Base-by-base conservation (phyloP, 805 yeast species). In the Pichia sporocuriosa region DNA sequence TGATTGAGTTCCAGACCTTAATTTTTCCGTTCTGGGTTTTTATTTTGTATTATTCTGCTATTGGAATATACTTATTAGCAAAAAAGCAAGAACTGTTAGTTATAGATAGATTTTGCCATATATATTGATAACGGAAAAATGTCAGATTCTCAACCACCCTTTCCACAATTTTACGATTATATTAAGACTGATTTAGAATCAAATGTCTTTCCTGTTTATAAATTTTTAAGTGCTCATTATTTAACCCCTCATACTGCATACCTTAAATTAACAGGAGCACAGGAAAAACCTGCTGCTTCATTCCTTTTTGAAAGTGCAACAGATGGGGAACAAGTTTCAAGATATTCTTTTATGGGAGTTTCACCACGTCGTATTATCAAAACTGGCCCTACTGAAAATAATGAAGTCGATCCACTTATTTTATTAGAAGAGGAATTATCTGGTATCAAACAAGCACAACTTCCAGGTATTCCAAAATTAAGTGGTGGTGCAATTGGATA, bases 401-500 rank as follows among this genome's bases (percentile, higher is more conserved):
- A 70, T 17, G 84, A 83, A 50, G 77, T 77, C 21, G 98, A 93
- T 62, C 98, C 98, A 1, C 69, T 93, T 46, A 60, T 65, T 3
- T 56, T 83, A 4, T 69, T 93, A 48, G 96, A 93, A 58, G 50
- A 74, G 33, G 96, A 90, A 58, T 69, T 93, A 66, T 62, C 67
- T 9, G 62, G 69, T 31, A 75, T 73, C 55, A 74, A 69, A 42
- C 87, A 85, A 55, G 86, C 89, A 2, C 79, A 75, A 52, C 66
- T 86, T 38, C 94, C 95, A 0, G 94, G 95, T 32, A 67, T 89
- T 37, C 86, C 96, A 12, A 76, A 73, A 48, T 67, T 88, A 44
- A 81, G 89, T 53, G 98, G 99, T 44, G 99, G 99, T 49, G 97
- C 97, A 6, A 74, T 90, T 41, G 99, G 99, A 2, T 93, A 88